These are phyloP conservation scores for Anthoceros angustus DNA, from an alignment of 225 moss, liverwort and hornwort species.

Conservation along the genomic window DNA sequence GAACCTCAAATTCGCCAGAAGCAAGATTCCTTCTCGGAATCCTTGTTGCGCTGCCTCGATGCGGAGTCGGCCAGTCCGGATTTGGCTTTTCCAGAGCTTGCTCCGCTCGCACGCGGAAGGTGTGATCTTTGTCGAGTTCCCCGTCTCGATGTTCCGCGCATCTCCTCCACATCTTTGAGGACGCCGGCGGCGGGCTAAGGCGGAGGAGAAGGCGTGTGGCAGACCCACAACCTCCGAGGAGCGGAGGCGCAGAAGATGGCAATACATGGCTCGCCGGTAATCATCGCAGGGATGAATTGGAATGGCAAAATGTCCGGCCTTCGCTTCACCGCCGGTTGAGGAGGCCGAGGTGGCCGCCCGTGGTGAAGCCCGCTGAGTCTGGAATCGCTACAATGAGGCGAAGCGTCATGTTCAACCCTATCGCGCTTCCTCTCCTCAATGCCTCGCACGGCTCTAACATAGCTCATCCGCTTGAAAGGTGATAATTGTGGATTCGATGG, in stretches of 20 bases:
- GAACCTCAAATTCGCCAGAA: background rate
- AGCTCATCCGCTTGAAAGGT: no score
- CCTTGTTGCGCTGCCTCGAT: constrained; percentile 1
- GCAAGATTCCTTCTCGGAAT: constrained; percentile 4
- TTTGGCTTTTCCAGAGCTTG: constrained; percentile 2
- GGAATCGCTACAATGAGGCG: background rate
- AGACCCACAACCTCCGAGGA: constrained; percentile 26
- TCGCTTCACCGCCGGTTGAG: no score
- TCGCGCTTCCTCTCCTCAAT: background rate
- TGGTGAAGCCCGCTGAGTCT: background rate
- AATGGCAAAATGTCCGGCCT: constrained; percentile 9
- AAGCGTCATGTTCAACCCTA: background rate
- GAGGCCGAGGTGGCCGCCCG: background rate
- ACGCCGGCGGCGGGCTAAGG: constrained; percentile 9
- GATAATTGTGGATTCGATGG: no score
- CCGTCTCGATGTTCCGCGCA: constrained; percentile 24
- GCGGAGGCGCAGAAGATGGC: constrained; percentile 52
- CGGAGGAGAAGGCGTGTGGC: constrained; percentile 23
- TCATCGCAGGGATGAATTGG: constrained; percentile 26
- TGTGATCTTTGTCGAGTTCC: constrained; percentile 3
- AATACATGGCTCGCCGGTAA: constrained; percentile 43
- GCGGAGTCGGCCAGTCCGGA: constrained; percentile 2
- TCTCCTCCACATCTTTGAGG: constrained; percentile 27
- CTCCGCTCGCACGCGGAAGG: background rate
- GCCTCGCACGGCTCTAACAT: background rate